Base-by-base conservation (phyloP, 768 basidiomycete species). In the Pleurotus platypus region DNA sequence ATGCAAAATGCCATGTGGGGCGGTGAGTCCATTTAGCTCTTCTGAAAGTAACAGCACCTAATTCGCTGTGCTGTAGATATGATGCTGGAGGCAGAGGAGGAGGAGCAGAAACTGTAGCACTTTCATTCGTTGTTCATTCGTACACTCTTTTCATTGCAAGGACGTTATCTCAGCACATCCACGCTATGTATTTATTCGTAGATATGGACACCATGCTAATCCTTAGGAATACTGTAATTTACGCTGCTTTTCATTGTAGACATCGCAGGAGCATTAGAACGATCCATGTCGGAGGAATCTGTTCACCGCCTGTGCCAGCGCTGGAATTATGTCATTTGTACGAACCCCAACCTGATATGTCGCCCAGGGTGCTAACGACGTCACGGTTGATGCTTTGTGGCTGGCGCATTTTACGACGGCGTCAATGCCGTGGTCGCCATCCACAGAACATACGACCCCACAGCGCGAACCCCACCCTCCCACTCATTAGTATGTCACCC, bases 1-100 rank as follows among this genome's bases (percentile, higher is more conserved):
- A 80, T 87, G 71, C 79, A 86, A 59, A 79, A 76, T 58, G 87
- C 87, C n/a, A 75, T 83, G 51, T 89, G 88, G 88, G 83, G 84
- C 64, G 86, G 87, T 86, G 63, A 63, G 85, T 70, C 12, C 46
- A n/a, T 47, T 22, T 6, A 20, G 15, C 16, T 35, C 55, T 40
- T 16, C 45, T 27, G 45, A 13, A 43, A 42, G 49, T 30, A 37
- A 42, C 46, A 26, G 6, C 16, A 73, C 70, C 70, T 55, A 69
- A 50, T 18, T 27, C 24, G 53, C 40, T 24, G 42, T 11, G 58
- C 53, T 57, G n/a, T 53, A 70, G 70, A 70, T 20, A 55, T 70
- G 50, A 70, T 70, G 68, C 68, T 61, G 49, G 66, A 70, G 56
- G 70, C 64, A 16, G 67, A 65, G 26, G 66, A 69, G 42, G 67